phyloP scores from a whole-genome alignment of 768 basidiomycete species.

The Butyriboletus loyo region DNA sequence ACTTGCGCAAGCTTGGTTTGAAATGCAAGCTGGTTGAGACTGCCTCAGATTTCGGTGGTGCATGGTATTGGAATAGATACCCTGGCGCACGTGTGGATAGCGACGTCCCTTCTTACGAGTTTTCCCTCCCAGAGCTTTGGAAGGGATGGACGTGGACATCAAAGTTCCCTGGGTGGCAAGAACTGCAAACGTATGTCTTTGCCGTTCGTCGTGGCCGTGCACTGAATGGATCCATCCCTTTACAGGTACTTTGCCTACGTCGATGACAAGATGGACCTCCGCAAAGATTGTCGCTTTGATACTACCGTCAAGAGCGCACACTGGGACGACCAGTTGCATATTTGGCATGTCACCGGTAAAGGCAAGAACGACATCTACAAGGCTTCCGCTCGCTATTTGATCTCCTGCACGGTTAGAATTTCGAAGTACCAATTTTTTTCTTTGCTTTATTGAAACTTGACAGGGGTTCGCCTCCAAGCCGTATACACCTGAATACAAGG shows the following conservation, averaged over 20 bases:
- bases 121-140: slow-evolving; percentile 11
- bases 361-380: slow-evolving; percentile 1
- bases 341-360: slow-evolving; percentile 5
- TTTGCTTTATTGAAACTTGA: background rate
- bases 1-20: slow-evolving; percentile 8
- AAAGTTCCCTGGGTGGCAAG: slow-evolving; percentile 8
- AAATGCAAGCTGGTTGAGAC: slow-evolving; percentile 3
- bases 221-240: background rate
- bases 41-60: slow-evolving; percentile 8
- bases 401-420: slow-evolving; percentile 3
- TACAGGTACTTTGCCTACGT: slow-evolving; percentile 10
- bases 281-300: slow-evolving; percentile 11
- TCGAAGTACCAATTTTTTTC: too few relatives aligned
- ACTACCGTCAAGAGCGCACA: slow-evolving; percentile 7
- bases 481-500: slow-evolving; percentile 1
- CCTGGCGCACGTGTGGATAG: slow-evolving; percentile 13
- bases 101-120: slow-evolving; percentile 6
- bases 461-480: slow-evolving; percentile 10
- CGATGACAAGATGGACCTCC: slow-evolving; percentile 6
- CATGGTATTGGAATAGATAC: slow-evolving; percentile 14
- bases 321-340: slow-evolving; percentile 7
- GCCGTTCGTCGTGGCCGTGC: background rate
- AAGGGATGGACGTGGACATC: slow-evolving; percentile 12
- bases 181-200: background rate
- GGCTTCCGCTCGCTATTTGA: slow-evolving; percentile 3